A percentile compares a stretch with the other conserved stretches of the same genome.
phyloP scores from a whole-genome alignment of 768 basidiomycete species.

The Pilatotrama ljubarskyi region DNA sequence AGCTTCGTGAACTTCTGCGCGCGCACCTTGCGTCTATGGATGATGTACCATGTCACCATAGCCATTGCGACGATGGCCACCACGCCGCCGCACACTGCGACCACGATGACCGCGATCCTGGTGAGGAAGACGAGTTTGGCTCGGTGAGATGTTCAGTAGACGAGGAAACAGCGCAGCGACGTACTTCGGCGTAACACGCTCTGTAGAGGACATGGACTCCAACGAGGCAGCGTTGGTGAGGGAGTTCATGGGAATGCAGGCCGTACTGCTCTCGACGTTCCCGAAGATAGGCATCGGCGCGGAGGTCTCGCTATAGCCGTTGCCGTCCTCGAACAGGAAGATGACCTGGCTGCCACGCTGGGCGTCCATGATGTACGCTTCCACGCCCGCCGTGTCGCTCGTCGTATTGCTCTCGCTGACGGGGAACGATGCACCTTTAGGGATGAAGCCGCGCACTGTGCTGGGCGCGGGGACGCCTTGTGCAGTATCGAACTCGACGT shows the following conservation, averaged over 20 bases:
- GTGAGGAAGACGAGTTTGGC: background rate
- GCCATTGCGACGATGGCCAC: conserved; percentile 42
- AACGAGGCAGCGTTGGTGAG: conserved; percentile 7
- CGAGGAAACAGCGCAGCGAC: background rate
- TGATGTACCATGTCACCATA: conserved; percentile 45
- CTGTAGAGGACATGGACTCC: background rate
- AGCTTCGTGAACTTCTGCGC: conserved; percentile 29
- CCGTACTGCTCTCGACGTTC: conserved; percentile 24
- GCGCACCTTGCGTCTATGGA: conserved; percentile 36
- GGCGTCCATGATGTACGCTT: conserved; percentile 46
- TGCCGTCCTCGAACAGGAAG: conserved; percentile 45
- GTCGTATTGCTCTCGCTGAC: conserved; percentile 23
- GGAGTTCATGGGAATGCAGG: conserved; percentile 28
- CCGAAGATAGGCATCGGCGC: conserved; percentile 43
- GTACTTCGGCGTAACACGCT: conserved; percentile 6
- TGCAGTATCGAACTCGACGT: conserved; percentile 42
- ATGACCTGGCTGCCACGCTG: conserved; percentile 39
- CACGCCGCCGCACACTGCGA: conserved; percentile 39
- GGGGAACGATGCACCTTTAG: conserved; percentile 27
- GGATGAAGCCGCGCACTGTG: conserved; percentile 39
- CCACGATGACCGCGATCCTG: conserved; percentile 49
- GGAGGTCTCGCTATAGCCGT: conserved; percentile 42
- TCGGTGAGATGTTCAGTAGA: background rate
- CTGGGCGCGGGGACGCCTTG: conserved; percentile 37
- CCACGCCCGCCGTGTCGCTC: conserved; percentile 35